phyloP scores from a whole-genome alignment of 139 green algal species.

The Closterium sp. region DNA sequence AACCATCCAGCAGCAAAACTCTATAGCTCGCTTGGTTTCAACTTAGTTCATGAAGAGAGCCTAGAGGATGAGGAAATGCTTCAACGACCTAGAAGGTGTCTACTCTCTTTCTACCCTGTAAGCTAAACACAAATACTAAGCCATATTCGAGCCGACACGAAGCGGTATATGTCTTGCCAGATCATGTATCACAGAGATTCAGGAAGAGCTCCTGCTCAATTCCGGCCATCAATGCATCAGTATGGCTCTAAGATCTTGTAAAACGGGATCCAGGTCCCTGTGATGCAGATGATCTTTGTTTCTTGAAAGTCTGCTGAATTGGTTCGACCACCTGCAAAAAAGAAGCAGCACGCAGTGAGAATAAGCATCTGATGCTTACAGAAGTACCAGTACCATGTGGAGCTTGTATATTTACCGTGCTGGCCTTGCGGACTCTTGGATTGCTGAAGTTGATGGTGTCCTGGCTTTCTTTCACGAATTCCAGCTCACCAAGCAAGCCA shows the following conservation, averaged over 20 bases:
- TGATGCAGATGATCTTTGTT: background rate
- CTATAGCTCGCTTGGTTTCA: background rate
- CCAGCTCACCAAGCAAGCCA: background rate
- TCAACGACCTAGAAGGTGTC: background rate
- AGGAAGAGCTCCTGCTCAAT: background rate
- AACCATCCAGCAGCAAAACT: background rate
- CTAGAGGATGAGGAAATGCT: background rate
- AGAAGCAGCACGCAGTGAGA: background rate
- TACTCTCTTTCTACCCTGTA: background rate
- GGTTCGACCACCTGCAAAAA: constrained; percentile 20
- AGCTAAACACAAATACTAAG: background rate
- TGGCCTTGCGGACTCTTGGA: constrained; percentile 6
- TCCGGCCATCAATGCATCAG: background rate
- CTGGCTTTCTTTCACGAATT: constrained; percentile 10
- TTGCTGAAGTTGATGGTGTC: constrained; percentile 1
- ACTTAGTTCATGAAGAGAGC: background rate
- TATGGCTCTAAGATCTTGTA: too few species aligned
- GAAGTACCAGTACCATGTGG: too few species aligned
- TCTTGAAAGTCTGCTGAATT: constrained; percentile 7
- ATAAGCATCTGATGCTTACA: too few species aligned
- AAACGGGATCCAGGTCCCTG: background rate
- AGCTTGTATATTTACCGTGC: constrained; percentile 3
- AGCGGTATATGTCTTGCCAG: too few species aligned
- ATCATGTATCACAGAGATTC: background rate
- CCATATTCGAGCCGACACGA: background rate